phyloP scores from a whole-genome alignment of 306 rosid genomes.

The Boehmeria nivea region DNA sequence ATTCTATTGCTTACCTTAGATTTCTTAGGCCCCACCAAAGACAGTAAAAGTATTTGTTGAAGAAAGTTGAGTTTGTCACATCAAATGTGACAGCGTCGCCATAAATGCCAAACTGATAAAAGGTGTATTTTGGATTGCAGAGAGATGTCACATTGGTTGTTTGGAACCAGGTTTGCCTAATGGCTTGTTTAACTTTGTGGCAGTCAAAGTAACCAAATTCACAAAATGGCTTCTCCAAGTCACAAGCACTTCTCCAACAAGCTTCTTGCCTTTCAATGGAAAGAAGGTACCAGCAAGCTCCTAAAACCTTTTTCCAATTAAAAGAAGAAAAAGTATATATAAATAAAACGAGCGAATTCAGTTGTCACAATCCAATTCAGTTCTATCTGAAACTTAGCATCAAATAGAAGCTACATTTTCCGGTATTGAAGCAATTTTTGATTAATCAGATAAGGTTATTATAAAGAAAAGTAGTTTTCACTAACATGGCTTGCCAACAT shows the following conservation, averaged over 20 bases:
- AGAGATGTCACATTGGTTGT: slow-evolving; percentile 50
- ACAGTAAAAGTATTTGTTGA: slow-evolving; percentile 70
- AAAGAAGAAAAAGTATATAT: neutral
- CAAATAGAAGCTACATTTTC: neutral
- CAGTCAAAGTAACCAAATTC: slow-evolving; percentile 59
- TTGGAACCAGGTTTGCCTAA: slow-evolving; percentile 52
- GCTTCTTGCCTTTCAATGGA: slow-evolving; percentile 84
- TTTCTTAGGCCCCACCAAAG: slow-evolving; percentile 78
- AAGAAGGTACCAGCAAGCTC: slow-evolving; percentile 92
- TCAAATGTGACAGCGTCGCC: slow-evolving; percentile 62
- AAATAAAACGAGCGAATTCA: neutral
- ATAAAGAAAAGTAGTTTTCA: neutral
- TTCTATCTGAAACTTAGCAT: no score
- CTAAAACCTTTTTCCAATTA: slow-evolving; percentile 54
- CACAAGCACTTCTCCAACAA: slow-evolving; percentile 76
- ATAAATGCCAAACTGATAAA: slow-evolving; percentile 66
- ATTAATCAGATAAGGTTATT: no score
- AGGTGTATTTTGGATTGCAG: slow-evolving; percentile 47
- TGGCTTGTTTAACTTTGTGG: slow-evolving; percentile 25
- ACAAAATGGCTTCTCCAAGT: slow-evolving; percentile 37
- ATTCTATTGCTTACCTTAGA: slow-evolving; percentile 76
- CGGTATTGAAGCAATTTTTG: neutral
- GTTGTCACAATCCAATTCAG: no score
- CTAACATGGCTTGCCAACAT: slow-evolving; percentile 99
- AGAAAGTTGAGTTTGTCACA: slow-evolving; percentile 64